Conservation (phyloP, 2,329 filamentous ascomycete species). For the Hirsutella thompsonii region DNA sequence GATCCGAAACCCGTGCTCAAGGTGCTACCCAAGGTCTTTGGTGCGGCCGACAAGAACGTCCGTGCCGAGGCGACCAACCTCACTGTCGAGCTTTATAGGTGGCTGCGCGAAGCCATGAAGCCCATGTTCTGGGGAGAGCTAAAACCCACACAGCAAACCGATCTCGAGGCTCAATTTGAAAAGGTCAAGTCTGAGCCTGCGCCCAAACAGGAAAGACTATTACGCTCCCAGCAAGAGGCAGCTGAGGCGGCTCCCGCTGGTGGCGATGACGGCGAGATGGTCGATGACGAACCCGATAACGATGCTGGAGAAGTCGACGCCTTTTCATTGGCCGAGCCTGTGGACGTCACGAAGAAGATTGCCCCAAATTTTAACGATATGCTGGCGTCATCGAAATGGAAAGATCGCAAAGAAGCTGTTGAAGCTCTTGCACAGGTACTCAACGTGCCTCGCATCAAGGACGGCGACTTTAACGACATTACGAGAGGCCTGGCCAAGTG, state of each 20-base stretch:
- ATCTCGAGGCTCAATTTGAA: constrained; percentile 89
- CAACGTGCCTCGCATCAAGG: constrained; percentile 84
- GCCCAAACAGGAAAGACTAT: constrained; percentile 80
- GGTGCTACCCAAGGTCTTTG: constrained; percentile 76
- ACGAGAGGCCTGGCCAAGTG: constrained; percentile 76
- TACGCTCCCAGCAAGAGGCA: constrained; percentile 80
- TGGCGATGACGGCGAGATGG: constrained; percentile 45
- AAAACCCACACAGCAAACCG: constrained; percentile 89
- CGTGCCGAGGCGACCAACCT: constrained; percentile 85
- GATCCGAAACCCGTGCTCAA: constrained; percentile 91
- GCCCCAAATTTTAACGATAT: constrained; percentile 73
- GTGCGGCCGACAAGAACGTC: constrained; percentile 96
- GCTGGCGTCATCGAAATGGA: constrained; percentile 89
- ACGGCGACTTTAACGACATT: constrained; percentile 77
- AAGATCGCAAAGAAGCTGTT: constrained; percentile 88
- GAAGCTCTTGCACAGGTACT: constrained; percentile 66
- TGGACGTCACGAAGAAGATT: constrained; percentile 74
- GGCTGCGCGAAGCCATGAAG: constrained; percentile 96
- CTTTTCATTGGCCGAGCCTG: constrained; percentile 72
- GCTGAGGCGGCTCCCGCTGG: constrained; percentile 55
- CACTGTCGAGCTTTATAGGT: constrained; percentile 88
- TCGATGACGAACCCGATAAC: constrained; percentile 36
- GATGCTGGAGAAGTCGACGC: constrained; percentile 59
- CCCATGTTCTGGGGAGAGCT: constrained; percentile 93
- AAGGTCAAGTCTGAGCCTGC: constrained; percentile 76